Evolutionary conservation across 176 grass and related monocot genomes (phyloP), one percentile per base, ranked within the genome.

Genomic region (Pontederia crassipes): DNA sequence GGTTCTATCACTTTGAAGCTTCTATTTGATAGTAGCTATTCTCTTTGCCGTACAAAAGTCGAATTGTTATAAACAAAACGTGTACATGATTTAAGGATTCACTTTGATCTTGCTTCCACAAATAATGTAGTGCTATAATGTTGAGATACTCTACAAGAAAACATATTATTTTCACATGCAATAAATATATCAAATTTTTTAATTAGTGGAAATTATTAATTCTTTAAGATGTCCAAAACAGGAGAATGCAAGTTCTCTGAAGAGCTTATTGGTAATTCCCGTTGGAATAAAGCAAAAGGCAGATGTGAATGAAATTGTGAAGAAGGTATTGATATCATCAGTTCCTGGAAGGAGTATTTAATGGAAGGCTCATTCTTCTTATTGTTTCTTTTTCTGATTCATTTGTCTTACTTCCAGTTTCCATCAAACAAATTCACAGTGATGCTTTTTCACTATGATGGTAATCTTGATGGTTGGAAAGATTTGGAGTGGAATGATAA

Each of bases 251-350:
- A 20, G 14, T 63, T 47, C 45, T 4, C 6, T 4, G 28, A 63
- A 20, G n/a, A 24, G 60, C 60, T 63, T 63, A 13, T 48, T 63
- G 35, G 60, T 28, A 7, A 45, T 54, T 27, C 28, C 65, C 3
- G 49, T 45, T 10, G 64, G 64, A 40, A 53, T 54, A 16, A 46
- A 46, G 4, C 60, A 63, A 63, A 63, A 63, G 45, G 45, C 17
- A 18, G 47, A 20, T 46, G 60, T 63, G 60, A 63, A 63, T 63
- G n/a, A 63, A 17, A 63, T 63, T 26, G 60, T 63, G 4, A 45
- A 9, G n/a, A 63, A 63, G 60, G 60, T 63, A 12, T 4, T 8
- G 0, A 1, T 5, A 18, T 18, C 17, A 10, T 15, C 26, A 40
- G 1, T 17, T n/a, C 29, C 8, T 40, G 32, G 32, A 40, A 40